A percentile compares a stretch with the other conserved stretches of the same genome.
Conservation (phyloP, 169 alveolate genomes). For the Eimeria sp. region DNA sequence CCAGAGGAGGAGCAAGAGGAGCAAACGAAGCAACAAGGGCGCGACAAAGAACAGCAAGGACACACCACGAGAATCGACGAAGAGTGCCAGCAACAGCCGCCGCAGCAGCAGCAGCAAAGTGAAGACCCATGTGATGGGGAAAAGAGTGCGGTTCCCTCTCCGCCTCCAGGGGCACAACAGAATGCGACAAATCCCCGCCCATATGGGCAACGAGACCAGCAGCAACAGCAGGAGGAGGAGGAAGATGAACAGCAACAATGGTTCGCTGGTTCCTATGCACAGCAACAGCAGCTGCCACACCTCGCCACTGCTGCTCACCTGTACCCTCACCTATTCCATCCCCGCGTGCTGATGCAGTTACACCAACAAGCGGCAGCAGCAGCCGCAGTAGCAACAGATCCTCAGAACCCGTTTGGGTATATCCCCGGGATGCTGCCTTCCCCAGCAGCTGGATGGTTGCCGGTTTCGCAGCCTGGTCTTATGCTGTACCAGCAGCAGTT, state of each 20-base stretch:
- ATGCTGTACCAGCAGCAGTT: constrained; percentile 27
- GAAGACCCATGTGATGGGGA: not conserved
- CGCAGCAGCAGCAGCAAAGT: constrained; percentile 37
- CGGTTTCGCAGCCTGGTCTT: constrained; percentile 10
- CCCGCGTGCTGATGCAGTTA: constrained; percentile 19
- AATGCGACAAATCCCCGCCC: not conserved
- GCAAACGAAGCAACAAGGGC: no score
- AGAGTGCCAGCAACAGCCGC: not conserved
- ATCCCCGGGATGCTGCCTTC: not conserved
- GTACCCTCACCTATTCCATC: constrained; percentile 13
- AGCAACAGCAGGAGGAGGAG: constrained; percentile 33
- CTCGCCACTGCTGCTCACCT: not conserved
- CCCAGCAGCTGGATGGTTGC: not conserved
- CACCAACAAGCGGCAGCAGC: not conserved
- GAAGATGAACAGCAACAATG: constrained; percentile 16
- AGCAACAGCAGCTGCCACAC: not conserved
- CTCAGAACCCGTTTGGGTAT: constrained; percentile 17
- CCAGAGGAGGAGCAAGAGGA: no score
- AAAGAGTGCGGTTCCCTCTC: not conserved
- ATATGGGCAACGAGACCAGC: not conserved
- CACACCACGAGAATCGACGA: not conserved
- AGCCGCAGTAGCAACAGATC: not conserved
- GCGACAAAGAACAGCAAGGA: not conserved
- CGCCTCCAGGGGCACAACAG: not conserved
- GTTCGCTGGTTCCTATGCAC: not conserved